These are phyloP conservation scores for Pseudogymnoascus sp. DNA, from an alignment of 2,329 filamentous ascomycete genomes.

Conservation along the genomic window DNA sequence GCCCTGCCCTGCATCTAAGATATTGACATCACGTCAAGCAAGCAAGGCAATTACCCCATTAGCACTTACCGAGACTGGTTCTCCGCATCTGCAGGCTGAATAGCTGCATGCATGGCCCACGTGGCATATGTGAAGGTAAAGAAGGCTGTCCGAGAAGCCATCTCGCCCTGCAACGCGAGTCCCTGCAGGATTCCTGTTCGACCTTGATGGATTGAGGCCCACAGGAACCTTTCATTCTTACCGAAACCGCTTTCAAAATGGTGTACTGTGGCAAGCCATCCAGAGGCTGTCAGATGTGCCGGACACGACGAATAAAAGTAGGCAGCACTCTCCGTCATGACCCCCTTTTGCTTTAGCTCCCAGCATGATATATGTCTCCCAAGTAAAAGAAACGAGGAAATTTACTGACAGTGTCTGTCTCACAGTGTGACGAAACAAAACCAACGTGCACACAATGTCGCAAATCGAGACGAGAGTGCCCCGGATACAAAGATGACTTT, in stretches of 20 bases:
- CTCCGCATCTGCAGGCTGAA: background rate
- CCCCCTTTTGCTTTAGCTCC: background rate
- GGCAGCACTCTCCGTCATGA: constrained; percentile 19
- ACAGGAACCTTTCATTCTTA: background rate
- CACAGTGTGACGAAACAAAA: constrained; percentile 57
- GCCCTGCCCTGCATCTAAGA: background rate
- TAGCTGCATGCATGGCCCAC: constrained; percentile 1
- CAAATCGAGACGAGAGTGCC: constrained; percentile 54
- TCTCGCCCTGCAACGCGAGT: background rate
- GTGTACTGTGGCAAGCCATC: constrained; percentile 60
- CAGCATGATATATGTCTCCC: background rate
- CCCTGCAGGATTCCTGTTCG: background rate
- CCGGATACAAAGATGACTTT: constrained; percentile 62
- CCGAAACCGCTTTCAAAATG: constrained; percentile 35
- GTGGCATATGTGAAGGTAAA: constrained; percentile 5
- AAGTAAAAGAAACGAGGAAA: background rate
- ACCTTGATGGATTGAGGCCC: background rate
- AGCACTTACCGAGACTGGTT: background rate
- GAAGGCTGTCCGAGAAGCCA: background rate
- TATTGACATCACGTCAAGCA: background rate
- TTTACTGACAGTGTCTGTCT: background rate
- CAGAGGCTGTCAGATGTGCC: constrained; percentile 64
- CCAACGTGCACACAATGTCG: constrained; percentile 57
- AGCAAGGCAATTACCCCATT: background rate
- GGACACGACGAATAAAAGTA: constrained; percentile 66